A percentile compares a stretch with the other conserved stretches of the same genome.
Evolutionary conservation across 306 rosid genomes (phyloP).

Genomic region (Dryas alaskensis): DNA sequence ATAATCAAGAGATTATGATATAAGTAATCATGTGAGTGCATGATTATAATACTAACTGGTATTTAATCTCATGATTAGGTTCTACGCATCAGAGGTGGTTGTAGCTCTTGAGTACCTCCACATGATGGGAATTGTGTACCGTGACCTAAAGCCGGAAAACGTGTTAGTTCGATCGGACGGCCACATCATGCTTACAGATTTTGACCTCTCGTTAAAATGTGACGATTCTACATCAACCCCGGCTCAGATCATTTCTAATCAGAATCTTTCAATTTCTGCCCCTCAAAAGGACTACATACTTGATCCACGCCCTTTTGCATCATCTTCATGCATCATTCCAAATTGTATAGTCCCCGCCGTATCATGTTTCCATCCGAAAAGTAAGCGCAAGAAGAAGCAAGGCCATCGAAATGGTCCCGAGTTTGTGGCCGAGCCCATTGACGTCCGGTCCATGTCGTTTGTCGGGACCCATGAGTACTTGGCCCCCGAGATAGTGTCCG

Average conservation of each 20-base stretch:
- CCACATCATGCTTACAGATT: slow-evolving; percentile 79
- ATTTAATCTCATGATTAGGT: slow-evolving; percentile 41
- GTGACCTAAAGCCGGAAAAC: slow-evolving; percentile 80
- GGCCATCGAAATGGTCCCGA: slow-evolving; percentile 36
- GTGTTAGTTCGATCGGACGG: slow-evolving; percentile 78
- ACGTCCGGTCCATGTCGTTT: slow-evolving; percentile 68
- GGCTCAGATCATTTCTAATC: slow-evolving; percentile 40
- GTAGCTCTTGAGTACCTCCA: slow-evolving; percentile 84
- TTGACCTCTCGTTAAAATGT: slow-evolving; percentile 63
- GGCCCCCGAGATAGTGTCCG: slow-evolving; percentile 64
- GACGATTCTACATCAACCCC: slow-evolving; percentile 41
- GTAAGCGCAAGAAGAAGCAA: slow-evolving; percentile 44
- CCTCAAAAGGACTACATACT: slow-evolving; percentile 31
- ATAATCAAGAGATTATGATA: slow-evolving; percentile 6
- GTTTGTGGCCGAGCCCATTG: slow-evolving; percentile 61
- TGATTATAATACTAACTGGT: not conserved
- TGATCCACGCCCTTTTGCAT: slow-evolving; percentile 41
- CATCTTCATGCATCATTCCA: slow-evolving; percentile 67
- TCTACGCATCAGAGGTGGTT: slow-evolving; percentile 75
- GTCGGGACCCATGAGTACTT: slow-evolving; percentile 76
- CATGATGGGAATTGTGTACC: slow-evolving; percentile 89
- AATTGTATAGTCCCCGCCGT: slow-evolving; percentile 62
- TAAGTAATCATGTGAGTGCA: not conserved
- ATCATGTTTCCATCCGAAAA: slow-evolving; percentile 56
- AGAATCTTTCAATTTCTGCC: slow-evolving; percentile 18